These are phyloP conservation scores for Eurotiales sp. DNA, from an alignment of 2,329 filamentous ascomycete species.

Conservation along the genomic window DNA sequence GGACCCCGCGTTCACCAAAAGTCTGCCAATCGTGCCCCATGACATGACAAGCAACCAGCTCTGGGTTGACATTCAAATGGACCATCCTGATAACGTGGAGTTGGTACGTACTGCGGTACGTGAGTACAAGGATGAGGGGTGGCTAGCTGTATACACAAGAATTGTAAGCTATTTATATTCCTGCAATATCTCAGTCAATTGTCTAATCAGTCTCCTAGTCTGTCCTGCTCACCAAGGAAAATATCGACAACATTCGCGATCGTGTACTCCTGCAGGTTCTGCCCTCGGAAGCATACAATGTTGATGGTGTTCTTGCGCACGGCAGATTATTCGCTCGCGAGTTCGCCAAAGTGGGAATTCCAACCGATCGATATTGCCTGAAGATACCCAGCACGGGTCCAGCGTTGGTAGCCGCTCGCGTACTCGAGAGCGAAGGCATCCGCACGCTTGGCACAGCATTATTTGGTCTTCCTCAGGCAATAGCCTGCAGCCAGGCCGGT, in stretches of 20 bases:
- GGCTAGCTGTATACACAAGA: slow-evolving; percentile 49
- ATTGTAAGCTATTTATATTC: slow-evolving; percentile 27
- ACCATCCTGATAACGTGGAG: slow-evolving; percentile 41
- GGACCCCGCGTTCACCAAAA: slow-evolving; percentile 47
- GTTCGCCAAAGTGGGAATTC: slow-evolving; percentile 44
- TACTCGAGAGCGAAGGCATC: slow-evolving; percentile 44
- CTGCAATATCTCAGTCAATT: background rate
- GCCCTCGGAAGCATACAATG: slow-evolving; percentile 46
- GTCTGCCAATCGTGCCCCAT: slow-evolving; percentile 44
- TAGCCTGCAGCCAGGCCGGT: slow-evolving; percentile 48
- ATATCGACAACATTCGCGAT: slow-evolving; percentile 45
- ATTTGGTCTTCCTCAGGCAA: slow-evolving; percentile 48
- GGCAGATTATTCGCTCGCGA: slow-evolving; percentile 46
- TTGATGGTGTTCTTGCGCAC: slow-evolving; percentile 44
- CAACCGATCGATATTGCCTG: slow-evolving; percentile 48
- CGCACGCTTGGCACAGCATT: slow-evolving; percentile 47
- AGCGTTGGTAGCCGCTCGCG: slow-evolving; percentile 44
- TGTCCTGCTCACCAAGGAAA: slow-evolving; percentile 47
- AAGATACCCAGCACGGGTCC: slow-evolving; percentile 51
- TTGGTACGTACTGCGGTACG: slow-evolving; percentile 41
- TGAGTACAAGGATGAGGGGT: slow-evolving; percentile 45
- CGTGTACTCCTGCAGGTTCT: slow-evolving; percentile 50
- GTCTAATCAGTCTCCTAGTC: slow-evolving; percentile 25
- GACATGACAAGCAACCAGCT: slow-evolving; percentile 52
- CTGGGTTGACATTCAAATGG: slow-evolving; percentile 48